Conservation (phyloP, 1,284 basidiomycete genomes). For the Neonothopanus nambi region DNA sequence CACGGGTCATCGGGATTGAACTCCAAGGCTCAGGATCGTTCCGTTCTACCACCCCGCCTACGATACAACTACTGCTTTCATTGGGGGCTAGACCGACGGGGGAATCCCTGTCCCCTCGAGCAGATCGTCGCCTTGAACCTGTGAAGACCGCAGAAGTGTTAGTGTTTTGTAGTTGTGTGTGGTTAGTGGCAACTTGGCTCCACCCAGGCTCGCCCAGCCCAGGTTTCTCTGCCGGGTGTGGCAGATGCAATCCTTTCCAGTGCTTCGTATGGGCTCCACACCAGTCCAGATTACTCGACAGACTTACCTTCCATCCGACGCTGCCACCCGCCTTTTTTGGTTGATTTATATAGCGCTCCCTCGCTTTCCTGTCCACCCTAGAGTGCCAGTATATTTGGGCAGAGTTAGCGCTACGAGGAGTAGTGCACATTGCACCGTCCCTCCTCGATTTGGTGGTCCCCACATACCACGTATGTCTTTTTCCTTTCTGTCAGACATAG, state of each 20-base stretch:
- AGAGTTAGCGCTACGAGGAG: too few relatives aligned
- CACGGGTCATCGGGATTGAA: neutral
- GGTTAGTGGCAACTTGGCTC: neutral
- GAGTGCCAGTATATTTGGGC: too few relatives aligned
- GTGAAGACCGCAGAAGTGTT: neutral
- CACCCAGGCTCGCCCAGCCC: neutral
- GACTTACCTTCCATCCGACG: too few relatives aligned
- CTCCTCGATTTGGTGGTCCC: too few relatives aligned
- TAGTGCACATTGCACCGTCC: too few relatives aligned
- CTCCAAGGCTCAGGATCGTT: neutral
- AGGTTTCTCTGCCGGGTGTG: neutral
- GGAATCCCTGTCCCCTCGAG: neutral
- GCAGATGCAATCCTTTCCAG: neutral
- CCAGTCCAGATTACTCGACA: neutral
- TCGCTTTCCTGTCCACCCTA: too few relatives aligned
- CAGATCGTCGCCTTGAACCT: neutral
- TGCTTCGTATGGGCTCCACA: neutral
- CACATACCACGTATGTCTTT: too few relatives aligned
- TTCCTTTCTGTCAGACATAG: too few relatives aligned
- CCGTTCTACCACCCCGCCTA: neutral
- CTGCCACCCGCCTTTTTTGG: too few relatives aligned
- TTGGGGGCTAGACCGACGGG: neutral
- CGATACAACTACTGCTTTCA: neutral
- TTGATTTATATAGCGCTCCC: too few relatives aligned
- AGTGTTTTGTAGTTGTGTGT: neutral